Conservation (phyloP, 225 moss, liverwort and hornwort genomes). For the Bryoerythrophyllum caledonicum region DNA sequence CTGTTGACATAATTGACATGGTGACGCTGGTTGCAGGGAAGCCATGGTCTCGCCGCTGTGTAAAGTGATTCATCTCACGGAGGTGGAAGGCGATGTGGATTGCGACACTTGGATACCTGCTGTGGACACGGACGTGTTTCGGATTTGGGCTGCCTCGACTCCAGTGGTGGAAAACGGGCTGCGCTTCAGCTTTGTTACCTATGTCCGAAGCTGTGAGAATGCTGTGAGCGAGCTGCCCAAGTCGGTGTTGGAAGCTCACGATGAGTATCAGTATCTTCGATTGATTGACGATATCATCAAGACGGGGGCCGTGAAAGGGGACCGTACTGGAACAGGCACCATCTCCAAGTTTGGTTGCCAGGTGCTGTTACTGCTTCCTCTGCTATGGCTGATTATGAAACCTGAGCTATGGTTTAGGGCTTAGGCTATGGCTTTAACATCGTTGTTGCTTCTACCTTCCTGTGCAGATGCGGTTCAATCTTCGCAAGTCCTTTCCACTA, state of each 20-base stretch:
- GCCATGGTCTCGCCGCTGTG: slow-evolving; percentile 75
- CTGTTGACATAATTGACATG: not conserved
- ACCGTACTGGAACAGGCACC: slow-evolving; percentile 91
- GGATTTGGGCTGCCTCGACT: slow-evolving; percentile 72
- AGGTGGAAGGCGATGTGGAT: slow-evolving; percentile 61
- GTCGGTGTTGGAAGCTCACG: slow-evolving; percentile 55
- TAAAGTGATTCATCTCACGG: slow-evolving; percentile 78
- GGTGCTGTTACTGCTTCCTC: slow-evolving; percentile 26
- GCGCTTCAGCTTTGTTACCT: slow-evolving; percentile 71
- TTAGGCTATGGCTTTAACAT: not conserved
- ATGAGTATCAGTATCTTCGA: slow-evolving; percentile 83
- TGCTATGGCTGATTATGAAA: not conserved
- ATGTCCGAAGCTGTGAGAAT: slow-evolving; percentile 39
- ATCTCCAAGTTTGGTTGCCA: slow-evolving; percentile 93
- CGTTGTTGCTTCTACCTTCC: not conserved
- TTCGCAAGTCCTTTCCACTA: slow-evolving; percentile 85
- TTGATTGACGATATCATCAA: slow-evolving; percentile 74
- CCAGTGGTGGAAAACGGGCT: slow-evolving; percentile 71
- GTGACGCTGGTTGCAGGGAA: slow-evolving; percentile 48
- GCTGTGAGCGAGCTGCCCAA: slow-evolving; percentile 38
- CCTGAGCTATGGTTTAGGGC: not conserved
- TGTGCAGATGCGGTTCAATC: slow-evolving; percentile 86
- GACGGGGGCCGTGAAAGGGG: slow-evolving; percentile 72
- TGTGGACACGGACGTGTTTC: slow-evolving; percentile 58
- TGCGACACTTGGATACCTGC: slow-evolving; percentile 82